These are phyloP conservation scores for Pleomassaria siparia DNA, from an alignment of 2,329 filamentous ascomycete species.

Conservation along the genomic window DNA sequence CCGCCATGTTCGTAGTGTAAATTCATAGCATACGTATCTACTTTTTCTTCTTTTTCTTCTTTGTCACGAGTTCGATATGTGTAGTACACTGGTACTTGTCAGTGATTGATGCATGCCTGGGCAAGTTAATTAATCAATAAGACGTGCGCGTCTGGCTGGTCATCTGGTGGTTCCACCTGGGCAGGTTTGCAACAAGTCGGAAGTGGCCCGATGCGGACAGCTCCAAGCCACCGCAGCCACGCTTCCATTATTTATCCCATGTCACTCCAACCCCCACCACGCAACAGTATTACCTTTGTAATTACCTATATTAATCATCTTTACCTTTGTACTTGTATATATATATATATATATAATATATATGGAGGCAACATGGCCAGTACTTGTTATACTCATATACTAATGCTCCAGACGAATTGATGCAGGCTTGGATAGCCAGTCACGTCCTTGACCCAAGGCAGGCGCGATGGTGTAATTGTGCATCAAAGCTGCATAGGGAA, in stretches of 20 bases:
- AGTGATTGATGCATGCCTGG: no score
- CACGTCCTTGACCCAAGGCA: not conserved
- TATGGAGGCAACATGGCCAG: no score
- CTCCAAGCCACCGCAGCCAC: not conserved
- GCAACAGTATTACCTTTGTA: not conserved
- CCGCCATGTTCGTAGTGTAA: not conserved
- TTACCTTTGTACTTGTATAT: no score
- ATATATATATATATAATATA: slow-evolving; percentile 3
- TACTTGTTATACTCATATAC: no score
- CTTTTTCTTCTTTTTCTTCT: not conserved
- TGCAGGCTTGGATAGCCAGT: not conserved
- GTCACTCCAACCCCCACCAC: not conserved
- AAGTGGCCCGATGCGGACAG: not conserved
- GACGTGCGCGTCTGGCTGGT: no score
- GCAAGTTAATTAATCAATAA: no score
- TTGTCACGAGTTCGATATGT: not conserved
- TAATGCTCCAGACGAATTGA: no score
- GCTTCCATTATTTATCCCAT: not conserved
- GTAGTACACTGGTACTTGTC: no score
- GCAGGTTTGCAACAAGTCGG: not conserved
- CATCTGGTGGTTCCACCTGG: no score
- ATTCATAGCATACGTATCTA: not conserved
- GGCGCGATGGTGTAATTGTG: slow-evolving; percentile 16
- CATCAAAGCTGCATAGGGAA: slow-evolving; percentile 18
- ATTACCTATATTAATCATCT: no score